Base-by-base conservation (phyloP, 805 yeast genomes). In the Maudiozyma barnettii region DNA sequence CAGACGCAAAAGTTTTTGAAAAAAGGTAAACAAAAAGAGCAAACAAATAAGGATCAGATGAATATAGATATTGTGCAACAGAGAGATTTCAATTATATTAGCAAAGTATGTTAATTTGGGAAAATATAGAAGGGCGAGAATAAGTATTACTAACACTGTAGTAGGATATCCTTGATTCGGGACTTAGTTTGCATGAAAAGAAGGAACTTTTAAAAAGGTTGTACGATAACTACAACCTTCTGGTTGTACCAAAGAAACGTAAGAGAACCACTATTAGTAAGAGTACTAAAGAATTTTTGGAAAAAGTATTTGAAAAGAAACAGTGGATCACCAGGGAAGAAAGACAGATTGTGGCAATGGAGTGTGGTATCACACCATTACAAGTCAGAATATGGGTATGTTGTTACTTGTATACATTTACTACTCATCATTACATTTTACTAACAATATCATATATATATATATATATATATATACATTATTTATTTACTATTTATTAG, bases 401-500 rank as follows among this genome's bases (percentile, higher is more conserved):
- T 36, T 36, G 35, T 30, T 31, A n/a, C n/a, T n/a, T n/a, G n/a
- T n/a, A n/a, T n/a, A n/a, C n/a, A n/a, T n/a, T n/a, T n/a, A n/a
- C n/a, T n/a, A n/a, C n/a, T n/a, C n/a, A n/a, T n/a, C n/a, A n/a
- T n/a, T n/a, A n/a, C n/a, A n/a, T n/a, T n/a, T n/a, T n/a, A n/a
- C n/a, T n/a, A n/a, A n/a, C n/a, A n/a, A n/a, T n/a, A n/a, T n/a
- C n/a, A n/a, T n/a, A 36, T 36, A 36, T 36, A 36, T 31, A 36
- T 36, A 16, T 35, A 16, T 35, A 16, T 36, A 18, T 36, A 16
- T 36, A 36, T 18, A n/a, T 36, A 36, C 19, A 7, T 23, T 39
- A 6, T 30, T 41, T 43, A 45, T 36, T 44, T 40, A 30, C 44
- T 43, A 29, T 46, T 29, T 37, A 51, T 20, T 33, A 51, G 40